These are phyloP conservation scores for Ophiocordyceps camponoti-leonardi DNA, from an alignment of 2,329 filamentous ascomycete species.

Conservation along the genomic window DNA sequence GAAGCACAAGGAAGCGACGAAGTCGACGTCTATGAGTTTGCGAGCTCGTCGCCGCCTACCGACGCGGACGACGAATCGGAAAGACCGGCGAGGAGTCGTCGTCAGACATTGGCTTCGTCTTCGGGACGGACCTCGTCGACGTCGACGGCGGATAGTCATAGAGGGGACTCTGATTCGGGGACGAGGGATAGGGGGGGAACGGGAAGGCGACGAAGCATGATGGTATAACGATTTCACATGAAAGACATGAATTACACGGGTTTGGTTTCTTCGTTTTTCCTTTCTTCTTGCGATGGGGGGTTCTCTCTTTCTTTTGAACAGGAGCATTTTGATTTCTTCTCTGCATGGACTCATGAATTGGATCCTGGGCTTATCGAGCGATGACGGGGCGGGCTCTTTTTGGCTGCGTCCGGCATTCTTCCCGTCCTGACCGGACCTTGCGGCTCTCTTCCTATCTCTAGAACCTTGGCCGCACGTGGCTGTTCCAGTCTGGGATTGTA, in stretches of 20 bases:
- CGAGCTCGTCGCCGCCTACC: slow-evolving; percentile 24
- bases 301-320: background rate
- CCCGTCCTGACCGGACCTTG: background rate
- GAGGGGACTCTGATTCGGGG: background rate
- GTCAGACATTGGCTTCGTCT: slow-evolving; percentile 16
- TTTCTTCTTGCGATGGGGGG: background rate
- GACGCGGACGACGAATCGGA: slow-evolving; percentile 11
- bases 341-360: background rate
- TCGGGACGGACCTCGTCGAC: slow-evolving; percentile 16
- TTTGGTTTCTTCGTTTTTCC: background rate
- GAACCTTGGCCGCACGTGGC: background rate
- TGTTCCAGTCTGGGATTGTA: background rate
- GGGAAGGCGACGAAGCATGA: slow-evolving; percentile 37
- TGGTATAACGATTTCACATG: slow-evolving; percentile 28
- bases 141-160: slow-evolving; percentile 11
- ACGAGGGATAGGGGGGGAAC: slow-evolving; percentile 9
- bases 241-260: slow-evolving; percentile 3
- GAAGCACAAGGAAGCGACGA: slow-evolving; percentile 5
- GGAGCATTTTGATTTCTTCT: background rate
- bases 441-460: background rate
- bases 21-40: slow-evolving; percentile 38
- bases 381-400: background rate
- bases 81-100: slow-evolving; percentile 10
- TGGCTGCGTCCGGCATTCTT: background rate
- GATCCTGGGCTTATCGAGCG: background rate